Evolutionary conservation across 495 filamentous ascomycete genomes (phyloP), one percentile per base, ranked within the genome.

Genomic region (Trichoderma gamsii): DNA sequence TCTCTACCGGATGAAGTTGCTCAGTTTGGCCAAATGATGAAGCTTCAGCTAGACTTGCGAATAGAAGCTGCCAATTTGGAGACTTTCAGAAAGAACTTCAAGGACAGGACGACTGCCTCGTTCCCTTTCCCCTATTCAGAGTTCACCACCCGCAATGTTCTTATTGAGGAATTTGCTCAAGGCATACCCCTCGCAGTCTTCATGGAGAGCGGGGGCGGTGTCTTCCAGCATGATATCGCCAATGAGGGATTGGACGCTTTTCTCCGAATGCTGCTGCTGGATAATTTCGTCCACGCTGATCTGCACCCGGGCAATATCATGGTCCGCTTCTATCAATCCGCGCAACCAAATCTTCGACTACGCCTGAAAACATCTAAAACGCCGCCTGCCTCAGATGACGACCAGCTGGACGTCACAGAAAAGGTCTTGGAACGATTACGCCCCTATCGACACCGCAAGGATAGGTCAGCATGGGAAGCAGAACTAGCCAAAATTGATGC

Each of bases 271-370:
- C 83, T 99, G 4, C 83, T 99, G 15, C 89, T 99, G 65, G 96
- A 99, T 75, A 98, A 99, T 73, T 99, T 99, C 75, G 87, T 97
- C 66, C 96, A 99, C 72, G 95, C 96, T n/a, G 96, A 99, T 77
- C 81, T 99, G 12, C 96, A 99, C 72, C 96, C 96, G 0, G 96
- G 96, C 9, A 99, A 99, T 75, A 98, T 99, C 80, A 98, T 99
- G 94, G 96, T 99, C 63, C 92, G 96, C 69, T 99, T 99, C 79
- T 97, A 98, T 79, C 86, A 95, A 73, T 88, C 92, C 0, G 87
- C 87, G 41, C 82, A 88, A 67, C 84, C 96, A 5, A 81, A 85
- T 69, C 79, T 93, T 12, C 81, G 85, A 46, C 80, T 84, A 32
- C 76, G 71, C 44, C 70, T 73, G 16, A 74, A 82, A 72, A 83